A percentile compares a stretch with the other conserved stretches of the same genome.
These are phyloP conservation scores for Decorospora gaudefroyi DNA, from an alignment of 2,329 filamentous ascomycete species.

Conservation along the genomic window DNA sequence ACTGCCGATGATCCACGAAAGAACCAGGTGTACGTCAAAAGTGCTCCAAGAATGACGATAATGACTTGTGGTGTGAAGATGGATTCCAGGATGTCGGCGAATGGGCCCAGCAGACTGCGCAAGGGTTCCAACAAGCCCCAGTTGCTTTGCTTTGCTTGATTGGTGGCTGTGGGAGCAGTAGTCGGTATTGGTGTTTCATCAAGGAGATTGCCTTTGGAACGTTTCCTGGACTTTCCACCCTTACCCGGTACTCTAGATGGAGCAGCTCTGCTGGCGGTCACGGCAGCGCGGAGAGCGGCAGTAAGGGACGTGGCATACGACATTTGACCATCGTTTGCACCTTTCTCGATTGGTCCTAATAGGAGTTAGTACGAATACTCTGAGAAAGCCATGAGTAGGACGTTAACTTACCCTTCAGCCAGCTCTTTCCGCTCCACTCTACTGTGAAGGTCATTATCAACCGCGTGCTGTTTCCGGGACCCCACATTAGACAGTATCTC, in stretches of 20 bases:
- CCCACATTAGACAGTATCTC: slow-evolving; percentile 93
- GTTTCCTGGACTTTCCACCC: slow-evolving; percentile 58
- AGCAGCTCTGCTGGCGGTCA: slow-evolving; percentile 64
- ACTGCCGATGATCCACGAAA: slow-evolving; percentile 42
- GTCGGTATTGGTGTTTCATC: slow-evolving; percentile 51
- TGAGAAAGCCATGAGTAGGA: not conserved
- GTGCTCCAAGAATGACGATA: slow-evolving; percentile 72
- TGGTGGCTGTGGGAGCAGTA: slow-evolving; percentile 31
- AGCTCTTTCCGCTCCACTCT: slow-evolving; percentile 97
- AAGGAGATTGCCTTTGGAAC: slow-evolving; percentile 59
- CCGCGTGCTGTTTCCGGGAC: slow-evolving; percentile 79
- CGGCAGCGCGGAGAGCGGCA: slow-evolving; percentile 71
- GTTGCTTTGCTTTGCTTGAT: slow-evolving; percentile 40
- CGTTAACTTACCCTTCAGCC: slow-evolving; percentile 79
- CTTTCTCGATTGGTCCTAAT: slow-evolving; percentile 91
- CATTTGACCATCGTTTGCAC: slow-evolving; percentile 85
- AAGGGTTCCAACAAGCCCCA: slow-evolving; percentile 87
- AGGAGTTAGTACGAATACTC: slow-evolving; percentile 15
- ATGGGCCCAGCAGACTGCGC: slow-evolving; percentile 68
- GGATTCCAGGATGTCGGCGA: slow-evolving; percentile 70
- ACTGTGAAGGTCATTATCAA: slow-evolving; percentile 86
- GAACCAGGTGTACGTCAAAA: slow-evolving; percentile 41
- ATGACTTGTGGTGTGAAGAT: slow-evolving; percentile 77
- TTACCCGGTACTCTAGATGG: slow-evolving; percentile 56
- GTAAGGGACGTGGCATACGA: slow-evolving; percentile 82